Base-by-base conservation (phyloP, 129 eudicot genomes). In the Scalesia atractyloides region DNA sequence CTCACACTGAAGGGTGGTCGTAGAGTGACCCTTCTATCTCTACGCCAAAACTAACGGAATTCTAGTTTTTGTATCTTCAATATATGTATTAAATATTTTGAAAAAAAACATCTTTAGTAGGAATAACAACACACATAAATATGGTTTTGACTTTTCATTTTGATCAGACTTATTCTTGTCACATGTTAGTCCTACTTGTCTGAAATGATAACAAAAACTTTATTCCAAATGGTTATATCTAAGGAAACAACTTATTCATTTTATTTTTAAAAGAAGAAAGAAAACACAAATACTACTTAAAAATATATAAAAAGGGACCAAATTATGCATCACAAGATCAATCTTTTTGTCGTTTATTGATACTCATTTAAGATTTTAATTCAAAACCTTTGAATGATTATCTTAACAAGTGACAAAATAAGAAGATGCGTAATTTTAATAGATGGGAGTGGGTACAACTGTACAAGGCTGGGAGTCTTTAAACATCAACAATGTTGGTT, bases 391-490 rank as follows among this genome's bases (percentile, higher is more conserved):
- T 48, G n/a, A 14, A 13, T 48, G n/a, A 48, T 48, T 48, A 48
- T 48, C 53, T 48, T 14, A 48, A 48, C n/a, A 48, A 48, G 53
- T 48, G 10, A 34, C 36, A 30, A 67, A 24, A 46, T n/a, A 15
- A 30, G 43, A 12, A 48, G 30, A 22, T 22, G 39, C 26, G 14
- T 66, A 43, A 66, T 43, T 19, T 10, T 37, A 43, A 17, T 16
- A 44, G 71, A 66, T 66, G 36, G 20, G 37, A 66, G 71, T 66
- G 14, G 54, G 56, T 66, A 66, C 17, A 59, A 11, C 7, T 37
- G 12, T 44, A 43, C n/a, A 46, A 46, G 15, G 14, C 14, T 15
- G 53, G 56, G 39, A 66, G 71, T 66, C 19, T 18, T 43, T 65
- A 12, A 65, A 65, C 34, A 9, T 43, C 54, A 10, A 44, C 43